Base-by-base conservation (phyloP, 2,329 filamentous ascomycete genomes). In the Fusarium succisae region DNA sequence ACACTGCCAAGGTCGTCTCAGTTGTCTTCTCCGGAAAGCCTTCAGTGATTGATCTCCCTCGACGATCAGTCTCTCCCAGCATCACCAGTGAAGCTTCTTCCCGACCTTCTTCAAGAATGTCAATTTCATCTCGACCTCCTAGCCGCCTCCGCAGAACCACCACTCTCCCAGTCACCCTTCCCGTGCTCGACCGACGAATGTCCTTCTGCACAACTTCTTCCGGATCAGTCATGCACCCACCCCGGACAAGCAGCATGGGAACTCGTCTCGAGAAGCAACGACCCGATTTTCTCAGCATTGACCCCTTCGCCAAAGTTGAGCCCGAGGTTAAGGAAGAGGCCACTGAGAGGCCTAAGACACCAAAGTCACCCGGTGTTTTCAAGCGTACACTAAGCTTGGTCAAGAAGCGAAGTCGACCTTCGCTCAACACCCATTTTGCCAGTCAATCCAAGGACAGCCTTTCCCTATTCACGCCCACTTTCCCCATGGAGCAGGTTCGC, bases 21-120 rank as follows among this genome's bases (percentile, higher is more conserved):
- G 88, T 92, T 44, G 83, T 90, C 63, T 90, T 87, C 69, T 84
- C 87, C 7, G 89, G 89, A 66, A 91, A 89, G 81, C 90, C 90
- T 9, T 87, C 85, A 51, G 84, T 91, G 18, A 84, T 90, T 66
- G 83, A 90, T 72, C 82, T 91, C 22, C 81, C 82, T 38, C 81
- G 83, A 59, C 81, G 86, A 69, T 86, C 86, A n/a, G 74, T 81
- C 14, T 85, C 87, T 9, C 83, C 85, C 15, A 82, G 80, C 68
- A 83, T 59, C 38, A 58, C 82, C 15, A 77, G 79, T 60, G 79
- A 76, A 44, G 60, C 73, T 37, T 76, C 74, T 74, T 80, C 76
- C 71, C 66, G 78, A 71, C 77, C 78, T 38, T 70, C 68, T 39
- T 73, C 70, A 24, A 65, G 70, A 47, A 73, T 70, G 61, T 70